Evolutionary conservation across 2,329 filamentous ascomycete species (phyloP), one percentile per base, ranked within the genome.

Genomic region (Ascochyta clinopodiicola): DNA sequence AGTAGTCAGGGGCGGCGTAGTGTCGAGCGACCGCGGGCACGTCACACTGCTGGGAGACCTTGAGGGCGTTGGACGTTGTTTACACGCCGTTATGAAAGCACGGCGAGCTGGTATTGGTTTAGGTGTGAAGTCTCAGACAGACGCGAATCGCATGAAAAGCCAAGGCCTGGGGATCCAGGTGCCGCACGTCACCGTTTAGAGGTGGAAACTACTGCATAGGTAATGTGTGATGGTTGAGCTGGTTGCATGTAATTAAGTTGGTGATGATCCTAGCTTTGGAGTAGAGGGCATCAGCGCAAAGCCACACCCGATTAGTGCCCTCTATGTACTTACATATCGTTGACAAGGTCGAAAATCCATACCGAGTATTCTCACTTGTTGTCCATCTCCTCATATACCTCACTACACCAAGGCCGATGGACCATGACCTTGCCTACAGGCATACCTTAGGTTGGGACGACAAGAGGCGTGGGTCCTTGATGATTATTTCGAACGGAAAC

Each of bases 11-110:
- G 88, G 88, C 12, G 92, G 92, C 0, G 80, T 91, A 19, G 85
- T 96, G 13, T 88, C 86, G 63, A 92, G 88, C 48, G 91, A 96
- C 62, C 81, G 92, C 3, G 93, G 93, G 0, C 93, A 97, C 77
- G 88, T 97, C 34, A 92, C 90, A 1, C 81, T 97, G 68, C 75
- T 97, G 31, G 93, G 93, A 0, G 93, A 97, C 78, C 72, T 96
- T 60, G 87, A 90, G 59, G 91, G 88, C 0, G 88, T 96, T 0
- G 92, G 92, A 0, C 83, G 81, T 66, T 92, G 90, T 60, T 74
- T 97, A 29, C 80, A 81, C 63, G 90, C 89, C 10, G 75, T 96
- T n/a, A 69, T 87, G 0, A 81, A 83, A 51, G 92, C 88, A 1
- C 79, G 77, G 57, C 89, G 87, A 73, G 89, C 87, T 71, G 91